phyloP scores from a whole-genome alignment of 1,284 basidiomycete genomes.

The Cutaneotrichosporon dermatis region DNA sequence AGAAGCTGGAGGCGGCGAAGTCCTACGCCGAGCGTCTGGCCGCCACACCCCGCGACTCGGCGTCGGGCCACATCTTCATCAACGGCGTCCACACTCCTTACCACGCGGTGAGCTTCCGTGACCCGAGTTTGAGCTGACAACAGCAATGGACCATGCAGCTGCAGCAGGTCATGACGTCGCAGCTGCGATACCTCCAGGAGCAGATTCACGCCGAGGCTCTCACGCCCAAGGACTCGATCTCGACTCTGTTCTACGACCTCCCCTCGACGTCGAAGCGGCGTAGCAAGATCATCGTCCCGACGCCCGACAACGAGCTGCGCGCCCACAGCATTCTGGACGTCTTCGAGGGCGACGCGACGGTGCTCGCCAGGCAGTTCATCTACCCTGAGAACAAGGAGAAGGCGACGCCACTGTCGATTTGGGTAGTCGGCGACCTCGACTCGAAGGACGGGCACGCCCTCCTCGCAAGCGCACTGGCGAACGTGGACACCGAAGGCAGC shows the following conservation, averaged over 20 bases:
- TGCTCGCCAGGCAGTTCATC: conserved; percentile 54
- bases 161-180: conserved; percentile 60
- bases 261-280: conserved; percentile 65
- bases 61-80: conserved; percentile 59
- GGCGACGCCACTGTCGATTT: conserved; percentile 53
- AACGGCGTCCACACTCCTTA: conserved; percentile 77
- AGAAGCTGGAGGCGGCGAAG: conserved; percentile 19
- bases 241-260: conserved; percentile 84
- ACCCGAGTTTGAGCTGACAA: neutral
- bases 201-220: neutral
- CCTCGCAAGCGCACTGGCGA: conserved; percentile 60
- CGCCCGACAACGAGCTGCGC: conserved; percentile 27
- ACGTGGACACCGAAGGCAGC: conserved; percentile 48
- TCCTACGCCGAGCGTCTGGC: conserved; percentile 35
- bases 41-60: conserved; percentile 27
- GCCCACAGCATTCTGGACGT: conserved; percentile 32
- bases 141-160: conserved; percentile 58
- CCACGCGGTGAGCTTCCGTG: conserved; percentile 59
- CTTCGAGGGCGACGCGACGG: conserved; percentile 25
- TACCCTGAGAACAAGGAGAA: conserved; percentile 52
- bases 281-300: conserved; percentile 53
- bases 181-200: conserved; percentile 55
- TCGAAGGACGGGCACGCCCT: conserved; percentile 57
- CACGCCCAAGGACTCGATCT: conserved; percentile 53
- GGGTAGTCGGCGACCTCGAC: conserved; percentile 77